Evolutionary conservation across 225 moss, liverwort and hornwort species (phyloP).

Genomic region (Asterella californica): DNA sequence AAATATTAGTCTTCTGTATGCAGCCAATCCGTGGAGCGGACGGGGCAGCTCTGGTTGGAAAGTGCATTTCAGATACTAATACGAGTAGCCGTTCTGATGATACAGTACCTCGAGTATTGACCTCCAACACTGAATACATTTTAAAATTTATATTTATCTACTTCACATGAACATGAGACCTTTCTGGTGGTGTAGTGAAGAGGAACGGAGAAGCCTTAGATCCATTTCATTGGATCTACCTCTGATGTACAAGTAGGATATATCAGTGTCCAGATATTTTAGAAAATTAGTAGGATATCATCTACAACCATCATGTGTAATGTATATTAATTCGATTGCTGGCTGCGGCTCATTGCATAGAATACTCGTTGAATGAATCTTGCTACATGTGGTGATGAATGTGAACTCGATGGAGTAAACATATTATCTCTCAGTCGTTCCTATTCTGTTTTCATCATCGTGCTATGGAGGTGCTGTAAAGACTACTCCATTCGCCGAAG

Average conservation of each 20-base stretch:
- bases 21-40: too few species aligned
- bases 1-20: too few species aligned
- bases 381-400: too few species aligned
- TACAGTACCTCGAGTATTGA: neutral
- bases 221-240: conserved; percentile 67
- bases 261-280: neutral
- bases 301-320: neutral
- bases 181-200: conserved; percentile 44
- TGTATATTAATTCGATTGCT: neutral
- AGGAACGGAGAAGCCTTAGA: conserved; percentile 81
- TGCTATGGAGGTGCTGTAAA: too few species aligned
- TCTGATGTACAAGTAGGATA: conserved; percentile 37
- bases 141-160: too few species aligned
- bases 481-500: too few species aligned
- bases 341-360: neutral
- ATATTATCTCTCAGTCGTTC: too few species aligned
- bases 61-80: too few species aligned
- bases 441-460: too few species aligned
- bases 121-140: neutral
- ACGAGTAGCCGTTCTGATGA: neutral
- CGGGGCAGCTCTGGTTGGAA: too few species aligned
- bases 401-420: too few species aligned
- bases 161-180: neutral
- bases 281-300: neutral
- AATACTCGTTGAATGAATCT: neutral